Base-by-base conservation (phyloP, 2,329 filamentous ascomycete species). In the Cladobotryum mycophilum region DNA sequence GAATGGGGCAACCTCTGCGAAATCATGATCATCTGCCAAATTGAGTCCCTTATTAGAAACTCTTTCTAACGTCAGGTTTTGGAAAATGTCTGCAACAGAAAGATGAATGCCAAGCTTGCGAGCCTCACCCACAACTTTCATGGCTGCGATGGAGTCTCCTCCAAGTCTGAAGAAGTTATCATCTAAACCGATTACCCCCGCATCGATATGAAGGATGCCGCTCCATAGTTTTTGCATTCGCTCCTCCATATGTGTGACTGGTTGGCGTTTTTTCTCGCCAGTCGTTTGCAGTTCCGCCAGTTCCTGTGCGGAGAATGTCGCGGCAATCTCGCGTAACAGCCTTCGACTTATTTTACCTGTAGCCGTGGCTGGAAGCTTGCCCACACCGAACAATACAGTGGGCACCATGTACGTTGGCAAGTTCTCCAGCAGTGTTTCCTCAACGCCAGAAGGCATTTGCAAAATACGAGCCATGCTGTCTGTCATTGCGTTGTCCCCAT, bases 81-180 rank as follows among this genome's bases (percentile, higher is more conserved):
- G 47, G 35, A 54, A 53, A 17, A 57, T 48, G n/a, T 46, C 49
- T 4, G 48, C 53, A 12, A 55, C 48, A 3, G 46, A 15, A 3
- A 55, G 17, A 12, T 41, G 42, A 20, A 53, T 8, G 8, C 46
- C 43, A 15, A 55, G 55, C 4, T 55, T 60, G 47, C 67, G 61
- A 2, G 67, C 68, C 33, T 61, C 60, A 1, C 69, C 64, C 1
- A 72, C 67, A 1, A 75, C 58, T 48, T 63, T 68, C 70, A 75
- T 75, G 0, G 72, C 71, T 3, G 63, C 61, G 14, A 75, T 61
- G 0, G 73, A 76, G 59, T 76, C 72, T 5, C 73, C 71, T 1
- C 71, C 71, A 1, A 73, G 62, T 0, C 60, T 58, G 54, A 73
- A 70, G 61, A 74, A 74, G 25, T 30, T 30, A 14, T 41, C 40